A percentile compares a stretch with the other conserved stretches of the same genome.
phyloP scores from a whole-genome alignment of 2,329 filamentous ascomycete species.

The Penicillium aurantiogriseum region DNA sequence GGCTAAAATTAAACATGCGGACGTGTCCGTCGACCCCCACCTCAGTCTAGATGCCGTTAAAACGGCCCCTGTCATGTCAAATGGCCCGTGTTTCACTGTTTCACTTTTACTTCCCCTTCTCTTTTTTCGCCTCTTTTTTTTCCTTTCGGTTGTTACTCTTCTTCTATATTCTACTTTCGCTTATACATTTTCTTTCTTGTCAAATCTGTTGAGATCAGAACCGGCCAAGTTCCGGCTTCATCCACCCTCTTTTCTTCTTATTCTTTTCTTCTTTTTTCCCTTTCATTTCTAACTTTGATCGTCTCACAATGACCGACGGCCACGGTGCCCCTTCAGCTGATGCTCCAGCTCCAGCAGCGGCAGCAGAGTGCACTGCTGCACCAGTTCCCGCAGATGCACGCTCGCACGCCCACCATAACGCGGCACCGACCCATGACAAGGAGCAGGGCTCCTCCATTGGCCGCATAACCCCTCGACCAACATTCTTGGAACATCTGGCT shows the following conservation, averaged over 20 bases:
- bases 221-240: slow-evolving; percentile 1
- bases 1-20: slow-evolving; percentile 12
- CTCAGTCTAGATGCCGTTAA: slow-evolving; percentile 19
- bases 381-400: slow-evolving; percentile 18
- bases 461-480: slow-evolving; percentile 32
- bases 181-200: slow-evolving; percentile 1
- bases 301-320: slow-evolving; percentile 20
- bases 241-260: not conserved
- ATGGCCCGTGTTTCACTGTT: slow-evolving; percentile 7
- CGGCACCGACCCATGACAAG: slow-evolving; percentile 11
- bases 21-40: slow-evolving; percentile 15
- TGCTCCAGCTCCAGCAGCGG: slow-evolving; percentile 11
- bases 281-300: slow-evolving; percentile 1
- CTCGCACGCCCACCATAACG: slow-evolving; percentile 14
- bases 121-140: slow-evolving; percentile 7
- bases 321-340: slow-evolving; percentile 15
- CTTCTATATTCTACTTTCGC: not conserved
- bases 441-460: slow-evolving; percentile 26
- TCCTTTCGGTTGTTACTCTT: not conserved
- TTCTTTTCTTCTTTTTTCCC: not conserved
- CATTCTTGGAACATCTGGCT: slow-evolving; percentile 35
- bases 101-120: slow-evolving; percentile 10
- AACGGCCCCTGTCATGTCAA: slow-evolving; percentile 13
- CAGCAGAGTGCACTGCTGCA: slow-evolving; percentile 14
- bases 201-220: slow-evolving; percentile 3